Conservation (phyloP, 2,329 filamentous ascomycete genomes). For the Scleromitrula shiraiana region DNA sequence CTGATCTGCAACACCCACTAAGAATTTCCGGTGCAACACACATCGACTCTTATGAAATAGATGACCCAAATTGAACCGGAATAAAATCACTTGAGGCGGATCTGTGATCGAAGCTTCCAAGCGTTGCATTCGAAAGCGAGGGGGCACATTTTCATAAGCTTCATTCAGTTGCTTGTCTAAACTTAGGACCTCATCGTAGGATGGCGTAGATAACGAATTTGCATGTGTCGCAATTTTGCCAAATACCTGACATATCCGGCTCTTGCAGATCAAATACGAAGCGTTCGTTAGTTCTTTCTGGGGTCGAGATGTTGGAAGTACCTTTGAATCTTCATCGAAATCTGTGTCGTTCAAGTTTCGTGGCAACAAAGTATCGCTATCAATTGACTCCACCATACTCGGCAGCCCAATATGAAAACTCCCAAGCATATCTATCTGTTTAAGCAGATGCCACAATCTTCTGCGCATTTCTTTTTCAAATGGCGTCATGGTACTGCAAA, state of each 20-base stretch:
- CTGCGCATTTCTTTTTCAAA: constrained; percentile 54
- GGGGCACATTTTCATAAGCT: constrained; percentile 38
- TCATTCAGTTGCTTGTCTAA: constrained; percentile 39
- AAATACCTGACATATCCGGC: constrained; percentile 40
- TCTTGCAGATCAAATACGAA: constrained; percentile 45
- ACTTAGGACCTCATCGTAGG: constrained; percentile 40
- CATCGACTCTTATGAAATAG: constrained; percentile 46
- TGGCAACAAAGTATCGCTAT: constrained; percentile 65
- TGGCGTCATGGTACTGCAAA: constrained; percentile 38
- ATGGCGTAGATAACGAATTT: constrained; percentile 39
- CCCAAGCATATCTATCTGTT: constrained; percentile 64
- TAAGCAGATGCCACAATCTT: constrained; percentile 56
- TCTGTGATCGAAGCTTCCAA: constrained; percentile 42
- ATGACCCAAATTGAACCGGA: constrained; percentile 43
- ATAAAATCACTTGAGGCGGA: constrained; percentile 38
- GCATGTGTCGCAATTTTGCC: constrained; percentile 42
- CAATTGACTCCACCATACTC: constrained; percentile 59
- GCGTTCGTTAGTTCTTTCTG: constrained; percentile 44
- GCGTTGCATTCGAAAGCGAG: constrained; percentile 39
- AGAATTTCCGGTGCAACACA: constrained; percentile 45
- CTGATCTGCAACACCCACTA: constrained; percentile 35
- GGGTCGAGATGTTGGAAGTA: constrained; percentile 58
- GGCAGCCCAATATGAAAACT: constrained; percentile 57
- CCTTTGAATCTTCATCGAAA: constrained; percentile 56
- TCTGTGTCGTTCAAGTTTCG: constrained; percentile 74